phyloP scores from a whole-genome alignment of 805 yeast species.

The Yarrowia yakushimensis region DNA sequence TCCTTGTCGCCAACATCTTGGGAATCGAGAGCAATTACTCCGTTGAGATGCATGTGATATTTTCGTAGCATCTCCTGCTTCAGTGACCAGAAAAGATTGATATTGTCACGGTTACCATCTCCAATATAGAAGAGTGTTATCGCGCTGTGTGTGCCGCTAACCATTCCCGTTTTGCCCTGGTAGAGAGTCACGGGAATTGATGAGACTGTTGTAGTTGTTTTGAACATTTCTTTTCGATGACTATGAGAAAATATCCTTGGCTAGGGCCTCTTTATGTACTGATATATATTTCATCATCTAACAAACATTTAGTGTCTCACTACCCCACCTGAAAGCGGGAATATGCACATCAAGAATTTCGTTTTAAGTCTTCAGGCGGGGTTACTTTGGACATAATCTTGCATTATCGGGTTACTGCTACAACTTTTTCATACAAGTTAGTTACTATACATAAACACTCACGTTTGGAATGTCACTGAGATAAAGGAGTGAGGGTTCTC shows the following conservation, averaged over 20 bases:
- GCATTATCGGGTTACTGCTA: constrained; percentile 7
- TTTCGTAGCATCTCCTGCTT: neutral
- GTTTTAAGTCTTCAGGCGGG: neutral
- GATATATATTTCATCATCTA: no score
- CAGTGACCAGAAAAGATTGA: neutral
- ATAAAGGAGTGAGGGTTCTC: neutral
- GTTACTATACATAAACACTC: constrained; percentile 6
- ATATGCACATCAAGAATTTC: neutral
- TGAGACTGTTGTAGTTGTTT: neutral
- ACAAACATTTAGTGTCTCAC: neutral
- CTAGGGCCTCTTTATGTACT: neutral
- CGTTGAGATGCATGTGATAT: neutral
- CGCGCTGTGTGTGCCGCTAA: neutral
- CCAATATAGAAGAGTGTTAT: constrained; percentile 6
- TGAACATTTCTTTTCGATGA: neutral
- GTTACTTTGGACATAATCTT: neutral
- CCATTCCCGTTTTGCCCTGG: constrained; percentile 4
- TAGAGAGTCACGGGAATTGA: neutral
- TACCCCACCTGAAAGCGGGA: constrained; percentile 9
- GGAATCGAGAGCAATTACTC: constrained; percentile 2
- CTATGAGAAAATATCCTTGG: neutral
- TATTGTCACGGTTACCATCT: neutral
- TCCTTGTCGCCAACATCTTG: neutral
- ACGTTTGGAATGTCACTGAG: neutral
- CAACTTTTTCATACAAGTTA: neutral